Evolutionary conservation across 1,284 basidiomycete species (phyloP), one percentile per base, ranked within the genome.

Genomic region (Leucoagaricus sp.): DNA sequence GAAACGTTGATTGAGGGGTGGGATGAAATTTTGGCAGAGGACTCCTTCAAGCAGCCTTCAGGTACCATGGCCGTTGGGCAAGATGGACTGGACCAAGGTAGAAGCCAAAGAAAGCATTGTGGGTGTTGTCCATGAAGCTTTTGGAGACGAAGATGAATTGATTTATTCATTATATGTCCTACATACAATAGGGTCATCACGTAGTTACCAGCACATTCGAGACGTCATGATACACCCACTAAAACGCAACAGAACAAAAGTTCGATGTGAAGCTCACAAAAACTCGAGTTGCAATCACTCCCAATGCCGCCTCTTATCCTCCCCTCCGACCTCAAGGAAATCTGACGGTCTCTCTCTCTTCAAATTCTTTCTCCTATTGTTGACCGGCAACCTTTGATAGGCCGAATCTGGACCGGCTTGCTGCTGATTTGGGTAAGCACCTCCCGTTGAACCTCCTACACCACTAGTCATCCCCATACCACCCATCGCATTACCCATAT

Each of bases 321-420:
- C 84, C 0, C 84, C 83, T 13, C 76, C 78, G 9, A 91, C 80
- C 65, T 93, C 90, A 65, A 91, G 71, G 66, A 93, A 93, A 70
- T 93, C 91, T 9, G 87, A 87, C 2, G 91, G 90, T 41, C 90
- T 76, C 36, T 93, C 90, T 5, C 91, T 79, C 72, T 93, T 93
- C 62, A 89, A 65, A 60, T 83, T 84, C 65, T 88, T 75, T 56
- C 91, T 78, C 58, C 90, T 76, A 63, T 89, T 91, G 66, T 92
- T 93, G 56, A 92, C 70, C 28, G 91, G 89, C 50, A 91, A 67
- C 46, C 91, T 79, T 68, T 93, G 90, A 69, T 93, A 93, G n/a
- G 91, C 87, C 12, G 89, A 91, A 61, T 92, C 90, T 65, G 84
- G 83, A 5, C 79, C 79, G 46, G 79, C 65, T 67, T 87, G 86